These are phyloP conservation scores for Aspergillus niger DNA, from an alignment of 2,329 filamentous ascomycete species.

Conservation along the genomic window DNA sequence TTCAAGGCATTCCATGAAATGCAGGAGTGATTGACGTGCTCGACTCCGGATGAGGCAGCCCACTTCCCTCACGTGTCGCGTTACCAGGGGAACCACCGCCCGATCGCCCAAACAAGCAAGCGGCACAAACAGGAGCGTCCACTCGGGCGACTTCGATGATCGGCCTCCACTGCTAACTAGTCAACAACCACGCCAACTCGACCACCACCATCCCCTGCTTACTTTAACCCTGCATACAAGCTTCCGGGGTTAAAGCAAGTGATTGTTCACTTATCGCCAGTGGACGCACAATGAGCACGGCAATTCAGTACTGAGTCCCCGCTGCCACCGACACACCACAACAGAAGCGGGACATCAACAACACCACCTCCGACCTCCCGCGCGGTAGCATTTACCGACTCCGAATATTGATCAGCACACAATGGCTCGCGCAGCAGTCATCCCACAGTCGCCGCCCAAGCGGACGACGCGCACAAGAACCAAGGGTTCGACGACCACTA, in stretches of 20 bases:
- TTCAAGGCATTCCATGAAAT: not conserved
- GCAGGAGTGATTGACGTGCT: not conserved
- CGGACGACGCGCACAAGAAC: slow-evolving; percentile 23
- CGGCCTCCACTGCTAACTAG: not conserved
- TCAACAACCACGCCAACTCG: not conserved
- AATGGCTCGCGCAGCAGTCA: slow-evolving; percentile 32
- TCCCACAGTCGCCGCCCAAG: slow-evolving; percentile 26
- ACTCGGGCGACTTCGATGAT: not conserved
- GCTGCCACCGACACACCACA: not conserved
- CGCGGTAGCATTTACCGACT: not conserved
- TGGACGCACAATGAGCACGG: slow-evolving; percentile 13
- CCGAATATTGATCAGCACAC: not conserved
- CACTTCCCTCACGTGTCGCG: slow-evolving; percentile 9
- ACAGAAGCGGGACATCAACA: slow-evolving; percentile 3
- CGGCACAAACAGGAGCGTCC: slow-evolving; percentile 9
- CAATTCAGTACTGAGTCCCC: not conserved
- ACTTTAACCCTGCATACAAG: slow-evolving; percentile 1
- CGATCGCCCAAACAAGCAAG: slow-evolving; percentile 17
- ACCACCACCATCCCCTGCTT: not conserved
- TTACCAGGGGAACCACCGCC: slow-evolving; percentile 11
- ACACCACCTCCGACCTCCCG: not conserved
- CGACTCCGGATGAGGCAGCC: not conserved
- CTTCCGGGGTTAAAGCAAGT: not conserved
- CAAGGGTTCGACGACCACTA: slow-evolving; percentile 17
- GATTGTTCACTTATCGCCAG: not conserved